These are phyloP conservation scores for Periconia sp. DNA, from an alignment of 2,329 filamentous ascomycete species.

Conservation along the genomic window DNA sequence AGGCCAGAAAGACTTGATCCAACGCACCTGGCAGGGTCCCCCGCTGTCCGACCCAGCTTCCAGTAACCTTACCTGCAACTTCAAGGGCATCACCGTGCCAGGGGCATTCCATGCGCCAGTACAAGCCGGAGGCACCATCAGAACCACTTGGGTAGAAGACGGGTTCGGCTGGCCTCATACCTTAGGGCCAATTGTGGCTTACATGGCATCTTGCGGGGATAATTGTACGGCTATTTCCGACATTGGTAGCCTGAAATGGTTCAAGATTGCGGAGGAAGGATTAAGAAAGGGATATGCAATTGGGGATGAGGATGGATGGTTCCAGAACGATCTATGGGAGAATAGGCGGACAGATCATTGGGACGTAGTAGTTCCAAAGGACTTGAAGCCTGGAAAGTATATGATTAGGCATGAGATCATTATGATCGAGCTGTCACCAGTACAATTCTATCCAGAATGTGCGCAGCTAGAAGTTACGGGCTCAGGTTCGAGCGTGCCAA, in stretches of 20 bases:
- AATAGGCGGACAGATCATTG: constrained; percentile 8
- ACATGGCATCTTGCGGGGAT: constrained; percentile 9
- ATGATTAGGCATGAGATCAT: constrained; percentile 18
- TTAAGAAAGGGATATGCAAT: constrained; percentile 6
- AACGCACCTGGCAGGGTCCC: constrained; percentile 8
- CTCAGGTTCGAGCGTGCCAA: constrained; percentile 1
- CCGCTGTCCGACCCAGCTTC: constrained; percentile 6
- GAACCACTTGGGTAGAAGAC: constrained; percentile 1
- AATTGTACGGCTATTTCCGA: constrained; percentile 10
- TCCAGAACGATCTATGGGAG: constrained; percentile 11
- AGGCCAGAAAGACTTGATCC: constrained; percentile 11
- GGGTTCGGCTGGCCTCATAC: constrained; percentile 10
- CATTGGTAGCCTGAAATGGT: constrained; percentile 10
- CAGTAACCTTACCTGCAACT: constrained; percentile 12
- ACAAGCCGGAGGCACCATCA: constrained; percentile 8
- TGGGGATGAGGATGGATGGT: constrained; percentile 10
- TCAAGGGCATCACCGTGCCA: constrained; percentile 6
- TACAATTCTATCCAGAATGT: constrained; percentile 18
- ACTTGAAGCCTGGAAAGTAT: constrained; percentile 13
- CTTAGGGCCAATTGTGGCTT: constrained; percentile 3
- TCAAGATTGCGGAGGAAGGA: constrained; percentile 17
- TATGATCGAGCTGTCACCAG: constrained; percentile 8
- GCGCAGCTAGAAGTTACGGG: constrained; percentile 12
- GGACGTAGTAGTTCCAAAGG: constrained; percentile 7
- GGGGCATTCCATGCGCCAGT: constrained; percentile 11